These are phyloP conservation scores for Durotheca rogersii DNA, from an alignment of 495 filamentous ascomycete species.

Conservation along the genomic window DNA sequence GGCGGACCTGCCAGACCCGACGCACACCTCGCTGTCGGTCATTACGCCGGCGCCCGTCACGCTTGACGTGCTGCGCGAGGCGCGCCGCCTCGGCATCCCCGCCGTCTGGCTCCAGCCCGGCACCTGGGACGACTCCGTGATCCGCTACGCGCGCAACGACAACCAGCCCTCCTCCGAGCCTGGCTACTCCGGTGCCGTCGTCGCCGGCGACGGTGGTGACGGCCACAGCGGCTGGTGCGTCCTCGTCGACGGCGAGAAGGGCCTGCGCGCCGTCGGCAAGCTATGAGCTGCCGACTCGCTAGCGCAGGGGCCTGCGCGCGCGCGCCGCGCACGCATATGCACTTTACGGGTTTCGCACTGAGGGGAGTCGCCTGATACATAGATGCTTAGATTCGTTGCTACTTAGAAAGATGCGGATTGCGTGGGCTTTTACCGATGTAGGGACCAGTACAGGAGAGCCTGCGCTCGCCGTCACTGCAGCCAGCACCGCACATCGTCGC, in stretches of 20 bases:
- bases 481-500: no score
- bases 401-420: no score
- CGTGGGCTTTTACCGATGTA: no score
- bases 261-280: constrained; percentile 60
- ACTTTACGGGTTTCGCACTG: no score
- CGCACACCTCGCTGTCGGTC: constrained; percentile 74
- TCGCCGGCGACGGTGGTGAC: constrained; percentile 66
- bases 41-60: constrained; percentile 85
- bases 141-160: constrained; percentile 62
- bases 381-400: no score
- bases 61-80: constrained; percentile 68
- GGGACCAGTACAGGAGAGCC: no score
- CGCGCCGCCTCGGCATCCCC: constrained; percentile 72
- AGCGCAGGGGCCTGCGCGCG: no score
- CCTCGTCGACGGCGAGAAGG: constrained; percentile 80
- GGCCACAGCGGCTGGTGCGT: constrained; percentile 88
- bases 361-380: no score
- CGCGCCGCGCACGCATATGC: no score
- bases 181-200: constrained; percentile 61
- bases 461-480: no score
- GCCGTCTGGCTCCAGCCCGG: constrained; percentile 94
- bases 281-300: constrained; percentile 31
- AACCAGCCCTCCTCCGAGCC: constrained; percentile 41
- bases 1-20: constrained; percentile 59
- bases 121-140: constrained; percentile 71